Evolutionary conservation across 140 eudicot species (phyloP).

Genomic region (Stevia rebaudiana): DNA sequence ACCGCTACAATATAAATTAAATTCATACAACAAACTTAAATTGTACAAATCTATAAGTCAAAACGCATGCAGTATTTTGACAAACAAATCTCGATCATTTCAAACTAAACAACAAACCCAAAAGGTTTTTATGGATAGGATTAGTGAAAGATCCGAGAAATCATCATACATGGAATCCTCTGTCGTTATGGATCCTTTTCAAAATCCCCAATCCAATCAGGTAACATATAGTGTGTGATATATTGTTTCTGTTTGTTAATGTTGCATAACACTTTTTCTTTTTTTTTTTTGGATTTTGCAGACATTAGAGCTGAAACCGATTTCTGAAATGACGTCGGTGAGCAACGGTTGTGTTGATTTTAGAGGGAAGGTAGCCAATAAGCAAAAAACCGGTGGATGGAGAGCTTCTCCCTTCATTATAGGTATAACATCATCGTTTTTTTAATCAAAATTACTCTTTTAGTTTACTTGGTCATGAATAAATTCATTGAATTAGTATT

Average conservation of each 20-base stretch:
- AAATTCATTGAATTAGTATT: not conserved
- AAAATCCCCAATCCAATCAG: constrained; percentile 25
- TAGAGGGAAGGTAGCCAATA: constrained; percentile 58
- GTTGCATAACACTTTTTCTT: not conserved
- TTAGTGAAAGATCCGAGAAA: constrained; percentile 26
- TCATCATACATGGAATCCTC: constrained; percentile 37
- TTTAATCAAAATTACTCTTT: not conserved
- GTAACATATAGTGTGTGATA: constrained; percentile 3
- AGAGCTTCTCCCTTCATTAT: constrained; percentile 82
- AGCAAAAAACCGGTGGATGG: constrained; percentile 76
- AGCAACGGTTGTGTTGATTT: constrained; percentile 50
- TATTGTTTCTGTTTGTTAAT: not conserved
- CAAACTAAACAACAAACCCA: not conserved
- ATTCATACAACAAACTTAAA: not conserved
- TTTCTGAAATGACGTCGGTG: constrained; percentile 34
- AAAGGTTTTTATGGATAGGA: constrained; percentile 16
- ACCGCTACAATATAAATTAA: constrained; percentile 16
- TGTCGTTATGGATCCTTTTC: constrained; percentile 24
- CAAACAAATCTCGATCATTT: not conserved
- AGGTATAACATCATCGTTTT: constrained; percentile 23
- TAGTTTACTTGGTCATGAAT: not conserved
- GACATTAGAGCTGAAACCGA: constrained; percentile 19
- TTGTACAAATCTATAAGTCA: constrained; percentile 5
- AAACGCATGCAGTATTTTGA: not conserved
- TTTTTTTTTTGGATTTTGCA: constrained; percentile 1